Percentiles rank a stretch among this genome's conserved stretches.
These are phyloP conservation scores for Pyricularia pennisetigena DNA, from an alignment of 2,329 filamentous ascomycete species.

Conservation along the genomic window DNA sequence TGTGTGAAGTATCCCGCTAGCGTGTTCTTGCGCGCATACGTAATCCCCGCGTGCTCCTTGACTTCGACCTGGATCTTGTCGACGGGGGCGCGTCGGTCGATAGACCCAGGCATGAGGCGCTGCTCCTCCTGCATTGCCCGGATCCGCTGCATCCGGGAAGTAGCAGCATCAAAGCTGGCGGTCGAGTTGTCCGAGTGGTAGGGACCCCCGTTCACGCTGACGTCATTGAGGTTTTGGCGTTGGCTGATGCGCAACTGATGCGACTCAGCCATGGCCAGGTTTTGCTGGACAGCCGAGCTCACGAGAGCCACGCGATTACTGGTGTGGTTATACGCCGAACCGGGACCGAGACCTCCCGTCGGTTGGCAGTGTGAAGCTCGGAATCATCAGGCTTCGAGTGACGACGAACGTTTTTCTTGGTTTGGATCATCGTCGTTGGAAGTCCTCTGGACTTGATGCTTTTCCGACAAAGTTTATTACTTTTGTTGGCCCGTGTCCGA, in stretches of 20 bases:
- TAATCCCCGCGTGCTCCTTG: constrained; percentile 48
- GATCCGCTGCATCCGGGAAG: constrained; percentile 43
- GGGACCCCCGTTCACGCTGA: constrained; percentile 17
- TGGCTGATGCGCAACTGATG: constrained; percentile 40
- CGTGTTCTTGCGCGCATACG: constrained; percentile 46
- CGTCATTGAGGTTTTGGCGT: constrained; percentile 14
- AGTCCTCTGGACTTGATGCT: too few relatives aligned
- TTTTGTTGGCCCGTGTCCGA: too few relatives aligned
- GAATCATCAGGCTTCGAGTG: constrained; percentile 22
- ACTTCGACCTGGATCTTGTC: constrained; percentile 49
- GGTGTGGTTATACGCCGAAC: constrained; percentile 2
- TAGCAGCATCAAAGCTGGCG: constrained; percentile 34
- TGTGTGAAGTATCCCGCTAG: background rate
- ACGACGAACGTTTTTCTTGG: constrained; percentile 19
- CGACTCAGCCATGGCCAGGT: constrained; percentile 41
- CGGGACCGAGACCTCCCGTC: background rate
- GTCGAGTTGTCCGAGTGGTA: constrained; percentile 13
- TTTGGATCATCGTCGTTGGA: constrained; percentile 10
- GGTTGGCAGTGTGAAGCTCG: constrained; percentile 21
- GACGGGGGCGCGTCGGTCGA: background rate
- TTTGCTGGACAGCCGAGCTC: constrained; percentile 38
- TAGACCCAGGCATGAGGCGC: constrained; percentile 25
- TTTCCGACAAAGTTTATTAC: too few relatives aligned
- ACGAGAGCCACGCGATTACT: constrained; percentile 33
- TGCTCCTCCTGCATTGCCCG: constrained; percentile 44